These are phyloP conservation scores for Syzygium jambos DNA, from an alignment of 345 rosid genomes.

Conservation along the genomic window DNA sequence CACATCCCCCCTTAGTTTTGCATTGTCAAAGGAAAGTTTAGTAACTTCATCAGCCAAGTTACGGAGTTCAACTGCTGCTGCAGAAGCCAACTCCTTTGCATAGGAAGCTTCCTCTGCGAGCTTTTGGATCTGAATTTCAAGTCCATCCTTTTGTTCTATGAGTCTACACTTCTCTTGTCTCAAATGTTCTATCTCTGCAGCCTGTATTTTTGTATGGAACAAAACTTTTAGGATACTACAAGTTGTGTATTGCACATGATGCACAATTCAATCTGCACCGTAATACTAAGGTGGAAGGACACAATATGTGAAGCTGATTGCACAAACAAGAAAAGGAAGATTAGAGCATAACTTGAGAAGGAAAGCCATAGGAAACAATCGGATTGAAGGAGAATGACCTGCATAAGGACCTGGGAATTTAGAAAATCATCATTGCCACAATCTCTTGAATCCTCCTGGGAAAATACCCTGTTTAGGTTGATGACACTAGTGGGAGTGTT, in stretches of 20 bases:
- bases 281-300: background rate
- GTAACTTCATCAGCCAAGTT: slow-evolving; percentile 73
- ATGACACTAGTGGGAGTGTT: slow-evolving; percentile 54
- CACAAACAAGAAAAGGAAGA: background rate
- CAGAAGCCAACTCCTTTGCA: slow-evolving; percentile 65
- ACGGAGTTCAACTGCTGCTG: slow-evolving; percentile 60
- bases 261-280: background rate
- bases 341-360: background rate
- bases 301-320: background rate
- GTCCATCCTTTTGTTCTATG: slow-evolving; percentile 48
- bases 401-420: slow-evolving; percentile 36
- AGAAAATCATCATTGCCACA: slow-evolving; percentile 18
- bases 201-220: slow-evolving; percentile 19
- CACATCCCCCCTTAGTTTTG: slow-evolving; percentile 40
- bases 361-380: background rate
- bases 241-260: background rate
- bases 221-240: background rate
- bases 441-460: slow-evolving; percentile 51
- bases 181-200: slow-evolving; percentile 45
- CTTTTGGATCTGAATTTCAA: slow-evolving; percentile 40
- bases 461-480: slow-evolving; percentile 54
- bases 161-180: slow-evolving; percentile 41
- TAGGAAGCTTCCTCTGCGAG: slow-evolving; percentile 61
- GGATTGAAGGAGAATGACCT: slow-evolving; percentile 17
- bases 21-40: slow-evolving; percentile 53